Evolutionary conservation across 306 rosid genomes (phyloP).

Genomic region (Pyrus pyrifolia): DNA sequence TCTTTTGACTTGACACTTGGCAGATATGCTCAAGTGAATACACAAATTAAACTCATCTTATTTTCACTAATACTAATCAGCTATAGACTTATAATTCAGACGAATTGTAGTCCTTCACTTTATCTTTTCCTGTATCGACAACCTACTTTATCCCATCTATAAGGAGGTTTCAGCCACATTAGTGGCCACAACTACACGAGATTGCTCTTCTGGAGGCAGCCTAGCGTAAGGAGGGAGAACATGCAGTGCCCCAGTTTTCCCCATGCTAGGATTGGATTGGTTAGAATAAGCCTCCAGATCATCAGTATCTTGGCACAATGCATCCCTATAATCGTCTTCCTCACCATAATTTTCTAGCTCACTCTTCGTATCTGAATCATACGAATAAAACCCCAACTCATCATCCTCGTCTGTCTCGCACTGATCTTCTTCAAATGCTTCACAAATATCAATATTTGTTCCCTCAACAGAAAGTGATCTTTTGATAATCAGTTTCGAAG

Average conservation of each 20-base stretch:
- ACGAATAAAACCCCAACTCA: conserved; percentile 40
- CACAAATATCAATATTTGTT: conserved; percentile 48
- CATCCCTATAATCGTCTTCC: not conserved
- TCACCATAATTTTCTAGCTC: conserved; percentile 52
- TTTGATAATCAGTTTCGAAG: conserved; percentile 50
- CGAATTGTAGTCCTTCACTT: conserved; percentile 66
- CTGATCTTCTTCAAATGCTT: conserved; percentile 73
- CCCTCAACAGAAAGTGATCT: conserved; percentile 33
- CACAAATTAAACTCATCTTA: too few species aligned
- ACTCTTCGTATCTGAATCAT: conserved; percentile 61
- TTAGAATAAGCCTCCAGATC: conserved; percentile 27
- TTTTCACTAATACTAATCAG: too few species aligned
- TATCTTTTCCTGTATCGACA: conserved; percentile 85
- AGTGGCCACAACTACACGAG: conserved; percentile 75
- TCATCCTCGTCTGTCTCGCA: conserved; percentile 19
- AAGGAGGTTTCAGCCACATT: conserved; percentile 96
- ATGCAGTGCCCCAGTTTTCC: conserved; percentile 42
- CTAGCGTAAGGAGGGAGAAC: conserved; percentile 87
- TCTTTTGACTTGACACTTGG: too few species aligned
- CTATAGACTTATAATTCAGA: too few species aligned
- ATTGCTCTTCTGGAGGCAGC: conserved; percentile 82
- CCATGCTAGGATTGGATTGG: conserved; percentile 21
- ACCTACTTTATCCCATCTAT: conserved; percentile 88
- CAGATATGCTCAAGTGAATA: too few species aligned
- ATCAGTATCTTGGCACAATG: conserved; percentile 10